phyloP scores from a whole-genome alignment of 257 asterid genomes.

The Sherardia arvensis region DNA sequence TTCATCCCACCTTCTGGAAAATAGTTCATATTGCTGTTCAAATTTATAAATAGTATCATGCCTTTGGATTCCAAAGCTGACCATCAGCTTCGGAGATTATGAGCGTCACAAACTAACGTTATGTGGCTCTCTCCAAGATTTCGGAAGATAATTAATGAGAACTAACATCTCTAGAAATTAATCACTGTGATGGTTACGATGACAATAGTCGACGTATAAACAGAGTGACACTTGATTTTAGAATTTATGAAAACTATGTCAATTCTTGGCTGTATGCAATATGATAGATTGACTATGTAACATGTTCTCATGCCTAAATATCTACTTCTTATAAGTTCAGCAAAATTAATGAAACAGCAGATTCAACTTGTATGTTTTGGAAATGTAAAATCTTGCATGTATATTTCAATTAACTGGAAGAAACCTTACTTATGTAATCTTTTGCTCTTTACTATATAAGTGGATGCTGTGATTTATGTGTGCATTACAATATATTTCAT shows the following conservation, averaged over 20 bases:
- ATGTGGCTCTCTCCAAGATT: background rate
- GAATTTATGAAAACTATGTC: background rate
- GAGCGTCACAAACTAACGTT: background rate
- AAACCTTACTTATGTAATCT: too few species aligned
- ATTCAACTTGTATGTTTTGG: background rate
- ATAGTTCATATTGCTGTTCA: background rate
- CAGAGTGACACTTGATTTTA: too few species aligned
- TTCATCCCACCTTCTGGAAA: background rate
- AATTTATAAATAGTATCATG: background rate
- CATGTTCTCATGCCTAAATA: background rate
- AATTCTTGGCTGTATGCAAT: background rate
- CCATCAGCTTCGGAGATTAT: background rate
- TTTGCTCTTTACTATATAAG: background rate
- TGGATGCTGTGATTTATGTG: background rate
- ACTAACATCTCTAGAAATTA: background rate
- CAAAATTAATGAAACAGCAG: background rate
- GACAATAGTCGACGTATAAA: background rate
- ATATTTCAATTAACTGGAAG: background rate
- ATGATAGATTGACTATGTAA: background rate
- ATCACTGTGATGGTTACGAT: background rate
- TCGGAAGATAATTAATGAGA: background rate
- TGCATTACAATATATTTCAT: background rate
- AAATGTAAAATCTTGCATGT: too few species aligned
- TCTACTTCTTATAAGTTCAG: background rate
- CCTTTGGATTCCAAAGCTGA: background rate